Evolutionary conservation across 2,329 filamentous ascomycete genomes (phyloP), one percentile per base, ranked within the genome.

Genomic region (Xylariales sp.): DNA sequence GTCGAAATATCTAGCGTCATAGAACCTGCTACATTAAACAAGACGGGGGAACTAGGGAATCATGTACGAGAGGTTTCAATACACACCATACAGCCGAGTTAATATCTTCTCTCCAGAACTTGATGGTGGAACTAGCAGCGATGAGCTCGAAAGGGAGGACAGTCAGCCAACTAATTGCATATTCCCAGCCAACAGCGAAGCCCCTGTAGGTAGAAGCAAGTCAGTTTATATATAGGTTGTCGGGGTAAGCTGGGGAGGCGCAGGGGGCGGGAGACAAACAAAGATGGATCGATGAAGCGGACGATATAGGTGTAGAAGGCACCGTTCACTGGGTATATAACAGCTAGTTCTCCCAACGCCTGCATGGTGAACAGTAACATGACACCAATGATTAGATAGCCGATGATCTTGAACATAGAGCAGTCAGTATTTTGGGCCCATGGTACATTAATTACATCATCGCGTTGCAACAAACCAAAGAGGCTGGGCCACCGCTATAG

Each of bases 261-360:
- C 6, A 3, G 18, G 6, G 18, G 45, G 5, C 2, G 61, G 50
- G 43, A 18, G 18, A 71, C 76, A 52, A 71, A 83, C 84, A 84
- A 86, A 18, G 87, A 83, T 32, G 88, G 88, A 71, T 89, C 88
- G 67, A 90, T 80, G 71, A 90, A 90, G 57, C 87, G 85, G 59
- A 85, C 83, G 52, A 86, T 82, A 72, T 90, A 89, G n/a, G 84
- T 85, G 76, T 85, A 88, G 78, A 90, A 89, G 69, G 86, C 87
- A 53, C 88, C 88, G 67, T 87, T 87, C 66, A 90, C 83, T 0
- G 88, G 88, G 65, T 86, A 89, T 68, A 84, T 71, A 56, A 89
- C 86, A 55, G 87, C 86, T 65, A 90, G 69, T 79, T 90, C 88
- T 53, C 85, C 88, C 56, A 90, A 80, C 32, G 88, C 86, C 72